Conservation (phyloP, 2,329 filamentous ascomycete species). For the Penicillium sp. region DNA sequence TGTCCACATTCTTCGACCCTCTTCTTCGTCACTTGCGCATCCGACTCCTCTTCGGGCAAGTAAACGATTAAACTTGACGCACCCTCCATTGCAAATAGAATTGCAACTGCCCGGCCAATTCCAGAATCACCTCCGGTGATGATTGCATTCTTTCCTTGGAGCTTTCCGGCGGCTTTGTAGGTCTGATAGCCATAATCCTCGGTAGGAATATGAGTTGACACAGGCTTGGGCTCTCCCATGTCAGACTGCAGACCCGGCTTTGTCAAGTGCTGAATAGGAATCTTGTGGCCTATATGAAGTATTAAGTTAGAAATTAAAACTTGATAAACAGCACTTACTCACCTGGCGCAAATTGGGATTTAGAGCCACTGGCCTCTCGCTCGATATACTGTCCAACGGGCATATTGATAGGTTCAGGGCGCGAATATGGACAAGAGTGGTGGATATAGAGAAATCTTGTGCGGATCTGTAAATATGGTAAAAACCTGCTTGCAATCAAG, state of each 20-base stretch:
- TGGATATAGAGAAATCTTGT: neutral
- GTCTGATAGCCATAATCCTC: conserved; percentile 65
- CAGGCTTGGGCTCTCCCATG: conserved; percentile 58
- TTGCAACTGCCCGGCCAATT: conserved; percentile 71
- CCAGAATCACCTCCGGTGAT: conserved; percentile 81
- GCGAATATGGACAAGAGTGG: neutral
- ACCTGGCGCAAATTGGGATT: conserved; percentile 38
- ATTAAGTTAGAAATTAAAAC: neutral
- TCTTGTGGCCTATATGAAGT: conserved; percentile 45
- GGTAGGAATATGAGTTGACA: conserved; percentile 65
- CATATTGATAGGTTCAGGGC: conserved; percentile 9
- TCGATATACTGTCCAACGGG: conserved; percentile 15
- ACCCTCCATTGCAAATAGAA: conserved; percentile 79
- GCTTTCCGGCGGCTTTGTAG: conserved; percentile 74
- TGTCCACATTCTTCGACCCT: conserved; percentile 65
- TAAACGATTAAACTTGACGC: conserved; percentile 72
- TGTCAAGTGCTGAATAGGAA: conserved; percentile 53
- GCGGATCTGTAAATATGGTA: neutral
- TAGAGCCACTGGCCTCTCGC: conserved; percentile 22
- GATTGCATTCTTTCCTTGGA: conserved; percentile 70
- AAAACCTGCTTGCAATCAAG: neutral
- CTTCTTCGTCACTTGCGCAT: conserved; percentile 71
- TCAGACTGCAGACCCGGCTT: conserved; percentile 55
- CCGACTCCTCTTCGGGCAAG: conserved; percentile 70
- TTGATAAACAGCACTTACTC: neutral